phyloP scores from a whole-genome alignment of 768 basidiomycete species.

The Chlorophyllum brunneum region DNA sequence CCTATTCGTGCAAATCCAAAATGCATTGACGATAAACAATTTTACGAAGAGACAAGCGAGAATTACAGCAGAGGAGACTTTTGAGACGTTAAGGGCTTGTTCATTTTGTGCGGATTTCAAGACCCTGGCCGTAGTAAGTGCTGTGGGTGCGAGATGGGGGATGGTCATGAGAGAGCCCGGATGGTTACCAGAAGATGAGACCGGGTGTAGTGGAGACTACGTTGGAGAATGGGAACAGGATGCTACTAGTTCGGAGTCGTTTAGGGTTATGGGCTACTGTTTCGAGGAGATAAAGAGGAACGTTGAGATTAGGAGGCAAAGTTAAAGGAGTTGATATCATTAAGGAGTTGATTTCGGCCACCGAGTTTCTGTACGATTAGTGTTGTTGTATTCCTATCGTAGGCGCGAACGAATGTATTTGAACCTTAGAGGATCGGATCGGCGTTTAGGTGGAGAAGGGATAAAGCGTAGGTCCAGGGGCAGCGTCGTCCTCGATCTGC shows the following conservation, averaged over 20 bases:
- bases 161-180: slow-evolving; percentile 1
- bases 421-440: too few relatives aligned
- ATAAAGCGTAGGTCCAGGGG: too few relatives aligned
- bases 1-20: slow-evolving; percentile 1
- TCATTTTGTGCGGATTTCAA: neutral
- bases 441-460: too few relatives aligned
- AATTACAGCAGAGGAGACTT: neutral
- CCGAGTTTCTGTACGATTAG: too few relatives aligned
- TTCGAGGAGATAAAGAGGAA: slow-evolving; percentile 15
- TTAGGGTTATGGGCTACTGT: slow-evolving; percentile 14
- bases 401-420: too few relatives aligned
- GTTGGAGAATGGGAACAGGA: slow-evolving; percentile 17
- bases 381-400: too few relatives aligned
- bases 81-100: slow-evolving; percentile 4
- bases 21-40: neutral
- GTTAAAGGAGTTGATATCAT: slow-evolving; percentile 4
- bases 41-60: neutral
- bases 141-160: slow-evolving; percentile 4
- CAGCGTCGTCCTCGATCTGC: too few relatives aligned
- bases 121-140: slow-evolving; percentile 1
- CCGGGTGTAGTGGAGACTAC: slow-evolving; percentile 10
- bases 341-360: too few relatives aligned
- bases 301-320: neutral
- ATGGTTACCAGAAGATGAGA: neutral
- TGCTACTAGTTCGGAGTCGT: slow-evolving; percentile 11